Conservation (phyloP, 208 protist species). For the Acanthamoeba pearcei region DNA sequence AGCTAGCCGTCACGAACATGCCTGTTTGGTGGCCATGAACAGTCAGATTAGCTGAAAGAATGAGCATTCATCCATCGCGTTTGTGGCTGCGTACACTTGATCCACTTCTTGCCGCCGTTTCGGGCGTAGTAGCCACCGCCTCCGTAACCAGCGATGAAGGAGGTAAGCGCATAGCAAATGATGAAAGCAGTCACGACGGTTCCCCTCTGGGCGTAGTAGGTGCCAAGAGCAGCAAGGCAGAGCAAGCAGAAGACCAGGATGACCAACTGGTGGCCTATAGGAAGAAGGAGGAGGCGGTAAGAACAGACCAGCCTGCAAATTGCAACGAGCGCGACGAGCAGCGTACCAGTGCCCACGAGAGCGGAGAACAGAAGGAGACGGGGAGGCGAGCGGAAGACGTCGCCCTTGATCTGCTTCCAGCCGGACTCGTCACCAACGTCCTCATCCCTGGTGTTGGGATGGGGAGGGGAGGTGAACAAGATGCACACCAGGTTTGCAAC, state of each 20-base stretch:
- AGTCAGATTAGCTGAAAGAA: neutral
- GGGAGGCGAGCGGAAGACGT: slow-evolving; percentile 95
- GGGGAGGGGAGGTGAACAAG: neutral
- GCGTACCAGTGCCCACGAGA: slow-evolving; percentile 86
- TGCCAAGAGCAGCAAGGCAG: slow-evolving; percentile 29
- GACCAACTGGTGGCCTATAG: slow-evolving; percentile 52
- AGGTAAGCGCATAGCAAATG: slow-evolving; percentile 90
- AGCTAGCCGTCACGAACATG: slow-evolving; percentile 88
- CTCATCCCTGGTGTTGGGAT: slow-evolving; percentile 42
- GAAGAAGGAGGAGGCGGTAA: neutral
- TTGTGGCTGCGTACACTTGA: slow-evolving; percentile 67
- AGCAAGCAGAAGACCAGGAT: slow-evolving; percentile 71
- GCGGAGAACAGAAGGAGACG: slow-evolving; percentile 90
- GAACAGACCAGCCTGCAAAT: neutral
- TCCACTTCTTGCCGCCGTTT: slow-evolving; percentile 83
- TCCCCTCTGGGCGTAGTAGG: slow-evolving; percentile 78
- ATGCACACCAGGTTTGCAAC: neutral
- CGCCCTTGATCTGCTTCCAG: slow-evolving; percentile 96
- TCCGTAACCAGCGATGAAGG: slow-evolving; percentile 90
- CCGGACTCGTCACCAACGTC: slow-evolving; percentile 92
- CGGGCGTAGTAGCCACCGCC: slow-evolving; percentile 88
- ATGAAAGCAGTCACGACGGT: slow-evolving; percentile 88
- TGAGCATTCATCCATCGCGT: too few species aligned
- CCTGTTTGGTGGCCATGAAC: slow-evolving; percentile 52
- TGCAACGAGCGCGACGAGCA: too few species aligned